A percentile compares a stretch with the other conserved stretches of the same genome.
phyloP scores from a whole-genome alignment of 331 rosid species.

The Cydonia oblonga region DNA sequence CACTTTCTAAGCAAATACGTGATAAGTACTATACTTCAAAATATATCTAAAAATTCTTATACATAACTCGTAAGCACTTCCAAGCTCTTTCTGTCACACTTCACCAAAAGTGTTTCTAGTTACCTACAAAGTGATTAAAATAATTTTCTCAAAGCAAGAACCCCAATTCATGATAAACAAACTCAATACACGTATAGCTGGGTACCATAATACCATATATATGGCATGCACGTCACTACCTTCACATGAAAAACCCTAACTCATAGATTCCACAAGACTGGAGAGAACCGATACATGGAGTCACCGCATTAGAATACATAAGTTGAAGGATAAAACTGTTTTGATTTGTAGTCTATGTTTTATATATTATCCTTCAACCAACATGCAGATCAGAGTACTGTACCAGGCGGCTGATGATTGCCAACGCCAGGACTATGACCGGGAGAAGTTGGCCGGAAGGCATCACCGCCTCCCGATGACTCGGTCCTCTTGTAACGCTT shows the following conservation, averaged over 20 bases:
- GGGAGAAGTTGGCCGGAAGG: conserved; percentile 59
- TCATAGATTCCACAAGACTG: neutral
- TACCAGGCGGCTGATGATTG: conserved; percentile 27
- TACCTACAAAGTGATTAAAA: too few relatives aligned
- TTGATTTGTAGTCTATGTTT: neutral
- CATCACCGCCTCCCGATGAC: conserved; percentile 18
- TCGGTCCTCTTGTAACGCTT: conserved; percentile 28
- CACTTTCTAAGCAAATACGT: too few relatives aligned
- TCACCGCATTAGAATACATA: neutral
- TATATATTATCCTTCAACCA: conserved; percentile 3
- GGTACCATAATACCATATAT: too few relatives aligned
- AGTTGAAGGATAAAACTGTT: neutral
- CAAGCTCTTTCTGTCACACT: too few relatives aligned
- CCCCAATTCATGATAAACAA: too few relatives aligned
- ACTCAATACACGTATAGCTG: too few relatives aligned
- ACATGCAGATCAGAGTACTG: neutral
- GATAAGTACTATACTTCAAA: too few relatives aligned
- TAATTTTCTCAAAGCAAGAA: too few relatives aligned
- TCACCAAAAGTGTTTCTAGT: too few relatives aligned
- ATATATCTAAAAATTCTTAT: too few relatives aligned
- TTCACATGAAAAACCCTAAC: neutral
- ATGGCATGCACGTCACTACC: too few relatives aligned
- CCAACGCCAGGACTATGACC: conserved; percentile 86
- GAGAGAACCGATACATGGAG: neutral
- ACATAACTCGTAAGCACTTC: too few relatives aligned